Base-by-base conservation (phyloP, 2,329 filamentous ascomycete genomes). In the Pseudophaeomoniella oleicola region DNA sequence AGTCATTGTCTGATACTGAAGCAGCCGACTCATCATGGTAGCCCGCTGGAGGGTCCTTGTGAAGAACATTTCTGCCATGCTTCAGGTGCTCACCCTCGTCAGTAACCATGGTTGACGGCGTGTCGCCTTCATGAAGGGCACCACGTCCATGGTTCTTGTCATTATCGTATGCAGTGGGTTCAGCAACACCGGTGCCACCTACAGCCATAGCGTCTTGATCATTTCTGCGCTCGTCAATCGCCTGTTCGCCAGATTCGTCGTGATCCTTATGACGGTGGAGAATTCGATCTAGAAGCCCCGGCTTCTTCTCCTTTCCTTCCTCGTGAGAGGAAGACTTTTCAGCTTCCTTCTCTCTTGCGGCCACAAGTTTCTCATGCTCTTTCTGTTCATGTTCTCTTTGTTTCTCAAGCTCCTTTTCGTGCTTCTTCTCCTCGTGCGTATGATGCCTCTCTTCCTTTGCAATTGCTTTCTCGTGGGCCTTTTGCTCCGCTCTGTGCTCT, bases 401-500 rank as follows among this genome's bases (percentile, higher is more conserved):
- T n/a, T 27, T 27, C 9, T 6, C 22, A 27, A 27, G 22, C 22
- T 27, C 22, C n/a, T 27, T 27, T n/a, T 27, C 22, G 22, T 27
- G 22, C 22, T 27, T 27, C n/a, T 27, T 27, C 22, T 27, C 22
- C 22, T 27, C 22, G 9, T 27, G 6, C 9, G 6, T 6, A 27
- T 6, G 9, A 9, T 9, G 6, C 14, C 38, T 38, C 19, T 44
- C 36, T 34, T 42, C 35, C 33, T 41, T 39, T 33, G 43, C 43
- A 19, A 42, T 15, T 32, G 42, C 41, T 30, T 42, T 43, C 14
- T 38, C n/a, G 2, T 39, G 19, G 14, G 36, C 34, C 16, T 42
- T 42, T 15, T 42, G 35, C 11, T 39, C 38, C 36, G 43, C 37
- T 34, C 38, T 40, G 3, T 40, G 35, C n/a, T 39, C 35, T 16